phyloP scores from a whole-genome alignment of 2,329 filamentous ascomycete species.

The Fusarium subtropicale region DNA sequence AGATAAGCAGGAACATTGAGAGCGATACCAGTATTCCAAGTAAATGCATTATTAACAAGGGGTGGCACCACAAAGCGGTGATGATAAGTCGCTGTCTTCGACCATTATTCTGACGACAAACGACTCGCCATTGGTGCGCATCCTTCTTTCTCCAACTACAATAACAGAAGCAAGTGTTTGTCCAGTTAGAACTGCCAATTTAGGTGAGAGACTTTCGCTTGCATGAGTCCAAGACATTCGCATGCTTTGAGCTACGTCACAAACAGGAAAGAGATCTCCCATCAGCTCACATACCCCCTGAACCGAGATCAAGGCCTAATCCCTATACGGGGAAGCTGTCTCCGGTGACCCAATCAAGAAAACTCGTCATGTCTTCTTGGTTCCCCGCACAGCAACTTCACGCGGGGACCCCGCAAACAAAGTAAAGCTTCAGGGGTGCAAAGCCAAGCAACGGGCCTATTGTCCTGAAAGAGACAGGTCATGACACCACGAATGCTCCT shows the following conservation, averaged over 20 bases:
- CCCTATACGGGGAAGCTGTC: constrained; percentile 9
- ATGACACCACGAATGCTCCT: constrained; percentile 11
- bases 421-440: neutral
- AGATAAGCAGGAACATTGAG: neutral
- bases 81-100: neutral
- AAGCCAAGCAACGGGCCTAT: neutral
- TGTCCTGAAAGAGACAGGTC: constrained; percentile 15
- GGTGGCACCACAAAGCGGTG: neutral
- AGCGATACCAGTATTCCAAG: neutral
- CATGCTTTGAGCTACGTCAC: neutral
- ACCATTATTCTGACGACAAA: neutral
- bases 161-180: neutral
- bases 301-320: neutral
- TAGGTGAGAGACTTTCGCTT: neutral
- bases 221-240: constrained; percentile 1
- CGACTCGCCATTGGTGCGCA: constrained; percentile 18
- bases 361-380: neutral
- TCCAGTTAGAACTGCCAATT: neutral
- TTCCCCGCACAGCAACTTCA: constrained; percentile 18
- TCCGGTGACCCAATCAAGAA: constrained; percentile 25
- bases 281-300: neutral
- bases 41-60: neutral
- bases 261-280: constrained; percentile 19
- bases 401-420: constrained; percentile 31
- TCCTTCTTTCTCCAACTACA: neutral